Base-by-base conservation (phyloP, 495 filamentous ascomycete genomes). In the Diplogelasinospora grovesii region DNA sequence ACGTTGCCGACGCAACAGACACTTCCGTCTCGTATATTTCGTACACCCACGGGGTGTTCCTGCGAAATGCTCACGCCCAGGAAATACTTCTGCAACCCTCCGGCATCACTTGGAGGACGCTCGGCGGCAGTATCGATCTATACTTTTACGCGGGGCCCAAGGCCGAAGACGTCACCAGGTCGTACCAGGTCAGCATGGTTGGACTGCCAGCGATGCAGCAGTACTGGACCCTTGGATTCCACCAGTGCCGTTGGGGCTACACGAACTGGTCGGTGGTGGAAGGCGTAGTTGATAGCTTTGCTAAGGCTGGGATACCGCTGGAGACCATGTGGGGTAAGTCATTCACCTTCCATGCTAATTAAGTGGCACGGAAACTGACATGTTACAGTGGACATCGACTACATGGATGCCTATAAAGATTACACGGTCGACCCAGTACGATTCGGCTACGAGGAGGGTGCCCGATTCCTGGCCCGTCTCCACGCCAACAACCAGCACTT, bases 181-280 rank as follows among this genome's bases (percentile, higher is more conserved):
- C 85, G 39, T 94, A 95, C 56, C 72, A 83, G 31, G 67, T 71
- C 19, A 57, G 81, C 75, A 66, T 83, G 8, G 72, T 81, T 38
- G 84, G 84, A 0, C 63, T 82, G 15, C 81, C 87, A 5, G 79
- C 79, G 0, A 88, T 92, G 86, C 83, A 88, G 57, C 83, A 85
- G 39, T 95, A 93, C 60, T 95, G 85, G 83, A 75, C 79, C 0
- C 81, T 93, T 47, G 89, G 89, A 2, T 86, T 80, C 52, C 86
- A 93, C 49, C 82, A 94, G 46, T 94, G 87, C 54, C 69, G 82
- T 45, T 93, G 86, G 60, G 89, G 89, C 5, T 90, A 90, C 52
- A 64, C 66, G 7, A 86, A 89, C 59, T 81, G 83, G 64, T 79
- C 78, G 26, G 74, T 78, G 6, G 65, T 94, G 33, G 76, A 84